These are phyloP conservation scores for Powellomyces hirtus DNA, from an alignment of 192 early-diverging fungal genomes.

Conservation along the genomic window DNA sequence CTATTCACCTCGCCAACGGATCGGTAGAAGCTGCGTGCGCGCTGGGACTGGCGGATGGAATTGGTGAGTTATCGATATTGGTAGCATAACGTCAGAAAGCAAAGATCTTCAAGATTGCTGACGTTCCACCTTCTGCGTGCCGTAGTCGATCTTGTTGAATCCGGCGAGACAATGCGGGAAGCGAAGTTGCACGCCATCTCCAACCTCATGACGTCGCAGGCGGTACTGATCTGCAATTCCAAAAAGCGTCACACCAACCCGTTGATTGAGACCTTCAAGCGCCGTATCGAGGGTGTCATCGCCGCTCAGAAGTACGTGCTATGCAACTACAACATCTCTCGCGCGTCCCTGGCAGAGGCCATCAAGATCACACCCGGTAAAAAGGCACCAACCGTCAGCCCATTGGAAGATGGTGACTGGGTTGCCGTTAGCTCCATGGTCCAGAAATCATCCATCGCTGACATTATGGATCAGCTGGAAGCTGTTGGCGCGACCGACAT, in stretches of 20 bases:
- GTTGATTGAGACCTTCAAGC: conserved; percentile 75
- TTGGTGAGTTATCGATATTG: conserved; percentile 74
- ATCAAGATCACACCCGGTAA: conserved; percentile 84
- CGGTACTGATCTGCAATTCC: conserved; percentile 84
- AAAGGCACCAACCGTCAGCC: conserved; percentile 85
- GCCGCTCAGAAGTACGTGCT: conserved; percentile 85
- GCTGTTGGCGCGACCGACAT: conserved; percentile 89
- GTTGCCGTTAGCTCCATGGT: conserved; percentile 92
- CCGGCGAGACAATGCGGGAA: conserved; percentile 99
- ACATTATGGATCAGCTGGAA: conserved; percentile 89
- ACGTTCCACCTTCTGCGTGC: background rate
- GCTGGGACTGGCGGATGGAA: conserved; percentile 93
- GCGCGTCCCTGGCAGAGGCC: conserved; percentile 62
- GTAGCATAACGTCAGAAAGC: too few species aligned
- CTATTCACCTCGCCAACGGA: conserved; percentile 85
- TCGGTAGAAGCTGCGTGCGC: conserved; percentile 96
- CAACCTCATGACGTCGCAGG: conserved; percentile 78
- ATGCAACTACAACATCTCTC: conserved; percentile 86
- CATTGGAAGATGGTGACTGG: conserved; percentile 84
- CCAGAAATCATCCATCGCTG: conserved; percentile 67
- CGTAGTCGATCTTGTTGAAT: conserved; percentile 69
- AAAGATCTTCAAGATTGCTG: too few species aligned
- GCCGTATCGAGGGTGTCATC: conserved; percentile 89
- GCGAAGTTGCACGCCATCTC: conserved; percentile 91
- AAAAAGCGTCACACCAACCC: conserved; percentile 67